These are phyloP conservation scores for Starmerella bacillaris DNA, from an alignment of 805 yeast species.

Conservation along the genomic window DNA sequence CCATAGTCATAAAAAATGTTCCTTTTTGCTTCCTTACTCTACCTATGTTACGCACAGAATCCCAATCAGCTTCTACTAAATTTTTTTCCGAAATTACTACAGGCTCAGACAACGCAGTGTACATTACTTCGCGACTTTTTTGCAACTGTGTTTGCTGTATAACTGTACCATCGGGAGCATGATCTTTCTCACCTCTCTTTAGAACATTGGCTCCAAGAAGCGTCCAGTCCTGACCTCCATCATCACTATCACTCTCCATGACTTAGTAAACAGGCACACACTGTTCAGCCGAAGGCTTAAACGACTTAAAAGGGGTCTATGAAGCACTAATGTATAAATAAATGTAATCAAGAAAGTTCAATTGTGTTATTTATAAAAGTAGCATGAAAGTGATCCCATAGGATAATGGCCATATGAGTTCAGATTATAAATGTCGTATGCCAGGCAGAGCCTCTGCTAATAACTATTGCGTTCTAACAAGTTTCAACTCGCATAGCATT, in stretches of 20 bases:
- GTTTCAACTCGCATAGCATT: too few relatives aligned
- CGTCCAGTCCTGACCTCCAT: constrained; percentile 28
- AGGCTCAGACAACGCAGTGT: constrained; percentile 34
- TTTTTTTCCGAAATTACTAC: constrained; percentile 28
- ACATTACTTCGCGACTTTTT: constrained; percentile 53
- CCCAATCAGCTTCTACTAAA: constrained; percentile 35
- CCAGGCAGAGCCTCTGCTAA: too few relatives aligned
- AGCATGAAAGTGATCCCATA: too few relatives aligned
- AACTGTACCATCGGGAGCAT: constrained; percentile 60
- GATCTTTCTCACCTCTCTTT: constrained; percentile 70
- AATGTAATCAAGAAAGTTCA: too few relatives aligned
- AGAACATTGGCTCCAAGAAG: constrained; percentile 17
- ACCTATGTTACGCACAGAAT: constrained; percentile 22
- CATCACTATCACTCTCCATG: constrained; percentile 18
- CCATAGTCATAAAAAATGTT: constrained; percentile 54
- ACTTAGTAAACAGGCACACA: too few relatives aligned
- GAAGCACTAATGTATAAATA: too few relatives aligned
- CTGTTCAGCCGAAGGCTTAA: too few relatives aligned
- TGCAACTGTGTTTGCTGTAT: constrained; percentile 33
- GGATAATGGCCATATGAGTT: too few relatives aligned
- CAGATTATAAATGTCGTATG: too few relatives aligned
- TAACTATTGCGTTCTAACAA: too few relatives aligned
- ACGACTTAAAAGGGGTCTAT: too few relatives aligned
- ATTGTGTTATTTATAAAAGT: too few relatives aligned
- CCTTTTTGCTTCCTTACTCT: constrained; percentile 43